phyloP scores from a whole-genome alignment of 768 basidiomycete genomes.

The Boletus pseudo-olivaceus region DNA sequence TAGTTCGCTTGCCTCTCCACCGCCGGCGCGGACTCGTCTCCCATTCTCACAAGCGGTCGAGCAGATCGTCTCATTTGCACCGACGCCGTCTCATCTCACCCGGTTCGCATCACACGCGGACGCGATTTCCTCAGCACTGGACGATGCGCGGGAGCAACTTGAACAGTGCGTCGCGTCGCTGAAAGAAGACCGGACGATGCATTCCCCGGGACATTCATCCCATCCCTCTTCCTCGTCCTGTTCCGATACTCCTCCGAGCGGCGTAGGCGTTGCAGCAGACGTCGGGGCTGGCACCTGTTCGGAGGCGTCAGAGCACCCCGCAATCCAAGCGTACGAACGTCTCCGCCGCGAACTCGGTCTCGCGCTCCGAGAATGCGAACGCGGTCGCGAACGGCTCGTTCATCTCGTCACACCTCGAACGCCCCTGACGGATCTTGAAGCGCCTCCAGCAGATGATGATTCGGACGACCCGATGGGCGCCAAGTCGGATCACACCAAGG shows the following conservation, averaged over 20 bases:
- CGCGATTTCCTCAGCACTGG: constrained; percentile 61
- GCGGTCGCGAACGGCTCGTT: constrained; percentile 63
- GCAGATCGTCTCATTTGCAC: constrained; percentile 55
- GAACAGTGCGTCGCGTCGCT: constrained; percentile 59
- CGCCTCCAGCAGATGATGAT: neutral
- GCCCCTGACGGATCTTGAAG: constrained; percentile 38
- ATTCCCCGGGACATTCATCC: constrained; percentile 18
- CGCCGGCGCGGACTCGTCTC: constrained; percentile 10
- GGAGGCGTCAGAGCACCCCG: constrained; percentile 38
- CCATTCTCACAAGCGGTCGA: constrained; percentile 13
- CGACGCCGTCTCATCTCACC: constrained; percentile 63
- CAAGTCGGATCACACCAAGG: neutral
- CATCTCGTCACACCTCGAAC: constrained; percentile 51
- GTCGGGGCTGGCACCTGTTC: neutral
- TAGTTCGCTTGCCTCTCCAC: constrained; percentile 17
- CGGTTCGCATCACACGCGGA: constrained; percentile 74
- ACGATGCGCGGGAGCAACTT: constrained; percentile 68
- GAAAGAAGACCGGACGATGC: constrained; percentile 35
- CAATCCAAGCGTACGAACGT: constrained; percentile 70
- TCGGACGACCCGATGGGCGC: neutral
- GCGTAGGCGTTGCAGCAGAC: neutral
- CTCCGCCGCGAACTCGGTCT: constrained; percentile 73
- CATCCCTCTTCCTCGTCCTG: constrained; percentile 21
- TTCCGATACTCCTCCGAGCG: neutral
- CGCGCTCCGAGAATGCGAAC: constrained; percentile 78